These are phyloP conservation scores for Silene coronaria DNA, from an alignment of 179 eudicot genomes.

Conservation along the genomic window DNA sequence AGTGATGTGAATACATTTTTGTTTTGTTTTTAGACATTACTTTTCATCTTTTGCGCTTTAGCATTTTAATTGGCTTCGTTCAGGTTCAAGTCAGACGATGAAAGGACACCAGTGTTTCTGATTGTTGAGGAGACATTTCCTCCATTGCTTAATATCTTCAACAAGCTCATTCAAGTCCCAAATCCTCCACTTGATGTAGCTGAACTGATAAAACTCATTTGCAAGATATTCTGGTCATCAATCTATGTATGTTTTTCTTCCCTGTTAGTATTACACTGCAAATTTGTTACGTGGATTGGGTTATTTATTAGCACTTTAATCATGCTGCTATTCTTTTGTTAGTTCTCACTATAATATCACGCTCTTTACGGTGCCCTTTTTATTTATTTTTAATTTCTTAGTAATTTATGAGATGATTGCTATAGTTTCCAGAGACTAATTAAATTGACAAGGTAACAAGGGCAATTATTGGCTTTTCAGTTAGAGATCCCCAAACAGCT, in stretches of 20 bases:
- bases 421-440: not conserved
- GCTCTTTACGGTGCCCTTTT: not conserved
- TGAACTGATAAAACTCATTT: conserved; percentile 89
- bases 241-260: conserved; percentile 63
- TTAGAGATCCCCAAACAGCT: conserved; percentile 95
- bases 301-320: not conserved
- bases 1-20: not conserved
- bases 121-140: conserved; percentile 96
- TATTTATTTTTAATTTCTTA: not conserved
- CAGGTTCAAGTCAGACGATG: conserved; percentile 99
- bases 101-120: conserved; percentile 71
- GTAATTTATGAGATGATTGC: not conserved
- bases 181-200: conserved; percentile 83
- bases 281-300: not conserved
- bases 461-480: conserved; percentile 34
- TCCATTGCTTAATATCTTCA: conserved; percentile 67
- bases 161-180: conserved; percentile 69
- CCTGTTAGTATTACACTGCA: not conserved
- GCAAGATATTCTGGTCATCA: conserved; percentile 99
- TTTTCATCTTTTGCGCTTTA: conserved; percentile 1
- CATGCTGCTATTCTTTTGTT: not conserved
- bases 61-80: conserved; percentile 8
- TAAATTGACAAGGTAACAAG: conserved; percentile 8
- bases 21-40: not conserved
- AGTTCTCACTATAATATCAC: not conserved